Conservation (phyloP, 306 rosid genomes). For the Echinosophora koreensis region DNA sequence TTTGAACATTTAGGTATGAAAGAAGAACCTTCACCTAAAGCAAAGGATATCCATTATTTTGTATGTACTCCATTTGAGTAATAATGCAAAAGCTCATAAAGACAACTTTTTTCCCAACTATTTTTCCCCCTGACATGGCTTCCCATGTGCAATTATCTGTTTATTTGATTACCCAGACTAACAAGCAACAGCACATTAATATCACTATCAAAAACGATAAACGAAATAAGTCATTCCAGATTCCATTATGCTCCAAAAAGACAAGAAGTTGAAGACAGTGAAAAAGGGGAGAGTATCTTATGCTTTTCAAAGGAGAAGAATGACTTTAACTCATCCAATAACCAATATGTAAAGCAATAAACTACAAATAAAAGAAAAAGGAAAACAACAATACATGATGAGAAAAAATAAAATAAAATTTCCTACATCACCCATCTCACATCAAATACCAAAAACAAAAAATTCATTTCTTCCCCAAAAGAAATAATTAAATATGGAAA, state of each 20-base stretch:
- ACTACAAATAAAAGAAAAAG: constrained; percentile 13
- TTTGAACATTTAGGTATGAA: constrained; percentile 34
- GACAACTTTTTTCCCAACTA: constrained; percentile 50
- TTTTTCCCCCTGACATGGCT: constrained; percentile 51
- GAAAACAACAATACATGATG: neutral
- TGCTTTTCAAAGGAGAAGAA: constrained; percentile 45
- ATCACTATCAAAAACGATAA: constrained; percentile 49
- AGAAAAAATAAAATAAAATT: constrained; percentile 1
- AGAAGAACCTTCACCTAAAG: constrained; percentile 41
- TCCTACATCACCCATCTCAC: constrained; percentile 34
- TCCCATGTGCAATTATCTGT: constrained; percentile 66
- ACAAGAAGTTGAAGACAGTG: constrained; percentile 47
- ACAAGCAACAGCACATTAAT: constrained; percentile 50
- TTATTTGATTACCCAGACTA: constrained; percentile 56
- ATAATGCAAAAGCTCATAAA: constrained; percentile 41
- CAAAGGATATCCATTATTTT: constrained; percentile 50
- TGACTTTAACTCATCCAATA: constrained; percentile 42
- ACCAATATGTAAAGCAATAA: constrained; percentile 35
- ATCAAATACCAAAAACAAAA: constrained; percentile 19
- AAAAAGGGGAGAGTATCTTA: constrained; percentile 53
- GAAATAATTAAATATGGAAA: neutral
- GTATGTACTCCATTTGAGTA: constrained; percentile 50
- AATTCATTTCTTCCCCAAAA: neutral
- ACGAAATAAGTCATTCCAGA: constrained; percentile 53
- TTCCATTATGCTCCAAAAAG: constrained; percentile 48